Percentiles rank a stretch among this genome's conserved stretches.
Evolutionary conservation across 108 stramenopile genomes (phyloP).

Genomic region (Asterionellopsis glacialis): DNA sequence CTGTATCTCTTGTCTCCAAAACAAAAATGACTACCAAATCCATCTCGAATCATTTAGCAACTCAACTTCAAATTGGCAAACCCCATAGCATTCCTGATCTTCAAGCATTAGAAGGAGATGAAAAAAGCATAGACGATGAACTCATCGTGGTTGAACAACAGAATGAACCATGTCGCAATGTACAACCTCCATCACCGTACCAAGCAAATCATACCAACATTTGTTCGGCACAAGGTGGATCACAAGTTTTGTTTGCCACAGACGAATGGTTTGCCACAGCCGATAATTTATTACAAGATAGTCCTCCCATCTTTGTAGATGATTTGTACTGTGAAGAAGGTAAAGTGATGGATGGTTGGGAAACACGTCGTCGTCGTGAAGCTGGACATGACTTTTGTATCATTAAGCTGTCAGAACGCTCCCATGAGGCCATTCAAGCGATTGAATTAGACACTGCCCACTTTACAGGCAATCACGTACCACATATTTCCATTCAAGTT

Average conservation of each 20-base stretch:
- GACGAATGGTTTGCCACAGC: constrained; percentile 92
- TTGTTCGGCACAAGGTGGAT: constrained; percentile 12
- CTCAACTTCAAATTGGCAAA: no score
- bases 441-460: constrained; percentile 85
- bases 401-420: constrained; percentile 44
- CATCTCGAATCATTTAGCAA: no score
- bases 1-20: no score
- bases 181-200: not conserved
- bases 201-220: constrained; percentile 10
- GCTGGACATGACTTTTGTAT: constrained; percentile 93
- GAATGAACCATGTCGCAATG: not conserved
- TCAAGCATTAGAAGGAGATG: no score
- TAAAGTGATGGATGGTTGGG: constrained; percentile 98
- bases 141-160: no score
- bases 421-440: constrained; percentile 17
- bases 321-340: constrained; percentile 83
- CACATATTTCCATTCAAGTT: constrained; percentile 66
- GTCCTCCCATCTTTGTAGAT: constrained; percentile 66
- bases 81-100: no score
- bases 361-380: constrained; percentile 65
- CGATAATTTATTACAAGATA: constrained; percentile 65
- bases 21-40: no score
- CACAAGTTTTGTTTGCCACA: constrained; percentile 71
- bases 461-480: constrained; percentile 92
- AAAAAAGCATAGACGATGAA: no score